Conservation (phyloP, 1,284 basidiomycete genomes). For the Leccinum pachyderme region DNA sequence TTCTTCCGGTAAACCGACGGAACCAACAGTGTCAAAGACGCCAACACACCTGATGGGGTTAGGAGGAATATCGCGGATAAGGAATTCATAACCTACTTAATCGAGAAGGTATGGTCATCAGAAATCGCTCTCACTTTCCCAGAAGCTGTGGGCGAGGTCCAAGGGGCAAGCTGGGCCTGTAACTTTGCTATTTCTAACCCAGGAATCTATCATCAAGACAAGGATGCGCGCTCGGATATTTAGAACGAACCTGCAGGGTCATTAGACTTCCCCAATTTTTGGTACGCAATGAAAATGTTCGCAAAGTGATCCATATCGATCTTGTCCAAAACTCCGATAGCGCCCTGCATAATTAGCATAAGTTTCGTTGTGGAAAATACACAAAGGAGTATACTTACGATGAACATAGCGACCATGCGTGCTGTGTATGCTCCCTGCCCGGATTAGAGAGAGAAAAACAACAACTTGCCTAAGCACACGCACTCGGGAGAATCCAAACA, state of each 20-base stretch:
- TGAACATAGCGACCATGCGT: conserved; percentile 66
- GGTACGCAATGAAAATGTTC: conserved; percentile 57
- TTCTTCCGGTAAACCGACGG: conserved; percentile 65
- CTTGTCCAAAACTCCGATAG: conserved; percentile 63
- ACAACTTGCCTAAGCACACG: conserved; percentile 8
- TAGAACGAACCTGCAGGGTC: conserved; percentile 43
- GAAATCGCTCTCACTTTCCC: conserved; percentile 52
- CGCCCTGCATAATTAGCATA: conserved; percentile 40
- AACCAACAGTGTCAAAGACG: conserved; percentile 72
- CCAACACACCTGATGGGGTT: conserved; percentile 54
- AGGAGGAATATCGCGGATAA: conserved; percentile 2
- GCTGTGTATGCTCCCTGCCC: conserved; percentile 65
- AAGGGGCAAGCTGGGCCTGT: conserved; percentile 46
- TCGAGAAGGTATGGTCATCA: conserved; percentile 48
- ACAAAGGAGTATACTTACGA: conserved; percentile 41
- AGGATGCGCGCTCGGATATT: not conserved
- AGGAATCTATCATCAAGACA: not conserved
- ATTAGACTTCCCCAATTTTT: conserved; percentile 54
- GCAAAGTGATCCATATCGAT: conserved; percentile 69
- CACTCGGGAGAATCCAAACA: conserved; percentile 74
- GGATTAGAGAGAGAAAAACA: not conserved
- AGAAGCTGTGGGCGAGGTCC: conserved; percentile 47
- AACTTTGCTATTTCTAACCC: conserved; percentile 43
- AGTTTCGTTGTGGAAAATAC: not conserved
- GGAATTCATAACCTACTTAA: conserved; percentile 48